Conservation (phyloP, 108 stramenopile species). For the Pseudonitzschia pungens region DNA sequence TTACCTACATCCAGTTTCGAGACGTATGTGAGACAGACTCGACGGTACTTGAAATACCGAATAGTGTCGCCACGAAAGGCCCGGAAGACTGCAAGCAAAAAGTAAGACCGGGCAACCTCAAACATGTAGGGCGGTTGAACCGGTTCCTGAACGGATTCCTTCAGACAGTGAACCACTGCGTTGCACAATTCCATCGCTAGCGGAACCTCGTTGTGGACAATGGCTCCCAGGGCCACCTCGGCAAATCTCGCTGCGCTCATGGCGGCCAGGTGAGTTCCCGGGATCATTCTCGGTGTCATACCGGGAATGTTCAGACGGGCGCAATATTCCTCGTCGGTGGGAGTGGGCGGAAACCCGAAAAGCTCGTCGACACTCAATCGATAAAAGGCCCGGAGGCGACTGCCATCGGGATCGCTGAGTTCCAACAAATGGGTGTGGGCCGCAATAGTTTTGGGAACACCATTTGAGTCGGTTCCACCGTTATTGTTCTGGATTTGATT, state of each 20-base stretch:
- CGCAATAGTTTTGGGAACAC: constrained; percentile 51
- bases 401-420: constrained; percentile 54
- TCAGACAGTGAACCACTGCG: constrained; percentile 76
- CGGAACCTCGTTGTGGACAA: constrained; percentile 71
- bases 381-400: constrained; percentile 71
- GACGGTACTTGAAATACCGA: constrained; percentile 86
- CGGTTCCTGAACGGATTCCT: constrained; percentile 60
- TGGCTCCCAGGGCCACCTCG: constrained; percentile 79
- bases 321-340: constrained; percentile 73
- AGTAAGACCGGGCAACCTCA: constrained; percentile 80
- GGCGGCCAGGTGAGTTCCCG: constrained; percentile 67
- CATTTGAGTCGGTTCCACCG: constrained; percentile 27
- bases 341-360: constrained; percentile 77
- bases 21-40: constrained; percentile 81
- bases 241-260: constrained; percentile 81
- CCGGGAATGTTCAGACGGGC: constrained; percentile 43
- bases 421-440: constrained; percentile 63
- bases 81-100: constrained; percentile 78
- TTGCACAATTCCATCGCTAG: constrained; percentile 82
- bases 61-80: constrained; percentile 82
- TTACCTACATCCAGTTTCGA: constrained; percentile 56
- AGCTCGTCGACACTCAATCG: constrained; percentile 66
- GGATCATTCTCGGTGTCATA: constrained; percentile 53
- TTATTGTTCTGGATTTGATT: neutral
- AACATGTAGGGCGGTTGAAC: constrained; percentile 66